Evolutionary conservation across 2,329 filamentous ascomycete genomes (phyloP).

Genomic region (Annulohypoxylon truncatum): DNA sequence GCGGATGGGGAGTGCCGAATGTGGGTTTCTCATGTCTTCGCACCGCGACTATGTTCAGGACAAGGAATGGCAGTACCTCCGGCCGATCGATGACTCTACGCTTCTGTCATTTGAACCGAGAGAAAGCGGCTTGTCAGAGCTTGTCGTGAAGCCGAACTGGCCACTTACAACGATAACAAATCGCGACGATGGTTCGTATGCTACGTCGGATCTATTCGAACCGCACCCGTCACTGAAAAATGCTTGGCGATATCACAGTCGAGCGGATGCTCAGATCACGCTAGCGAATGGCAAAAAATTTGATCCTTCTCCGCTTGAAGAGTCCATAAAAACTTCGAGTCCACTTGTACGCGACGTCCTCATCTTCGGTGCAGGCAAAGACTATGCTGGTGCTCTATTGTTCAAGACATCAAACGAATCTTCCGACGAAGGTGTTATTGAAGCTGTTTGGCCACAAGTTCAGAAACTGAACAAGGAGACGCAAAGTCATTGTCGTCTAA

Average conservation of each 20-base stretch:
- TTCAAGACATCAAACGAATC: conserved; percentile 54
- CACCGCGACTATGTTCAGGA: conserved; percentile 66
- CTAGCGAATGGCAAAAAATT: conserved; percentile 77
- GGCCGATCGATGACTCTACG: conserved; percentile 51
- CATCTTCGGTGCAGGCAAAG: conserved; percentile 69
- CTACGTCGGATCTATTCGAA: conserved; percentile 72
- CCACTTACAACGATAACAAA: conserved; percentile 70
- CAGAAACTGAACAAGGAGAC: conserved; percentile 60
- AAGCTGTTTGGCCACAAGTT: conserved; percentile 57
- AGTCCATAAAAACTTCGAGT: conserved; percentile 59
- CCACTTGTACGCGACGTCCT: conserved; percentile 64
- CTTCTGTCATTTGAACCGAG: conserved; percentile 61
- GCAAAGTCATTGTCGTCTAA: conserved; percentile 63
- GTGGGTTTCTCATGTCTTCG: conserved; percentile 73
- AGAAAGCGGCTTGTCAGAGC: conserved; percentile 59
- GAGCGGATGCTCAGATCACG: conserved; percentile 71
- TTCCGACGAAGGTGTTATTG: conserved; percentile 54
- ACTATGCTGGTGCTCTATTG: conserved; percentile 67
- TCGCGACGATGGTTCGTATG: conserved; percentile 68
- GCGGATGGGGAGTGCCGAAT: conserved; percentile 74
- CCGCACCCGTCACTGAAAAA: conserved; percentile 61
- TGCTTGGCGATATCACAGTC: conserved; percentile 72
- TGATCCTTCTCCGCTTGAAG: conserved; percentile 71
- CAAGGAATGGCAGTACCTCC: conserved; percentile 70
- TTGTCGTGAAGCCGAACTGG: conserved; percentile 67